Evolutionary conservation across 305 asterid genomes (phyloP), one percentile per base, ranked within the genome.

Genomic region (Fraxinus latifolia): DNA sequence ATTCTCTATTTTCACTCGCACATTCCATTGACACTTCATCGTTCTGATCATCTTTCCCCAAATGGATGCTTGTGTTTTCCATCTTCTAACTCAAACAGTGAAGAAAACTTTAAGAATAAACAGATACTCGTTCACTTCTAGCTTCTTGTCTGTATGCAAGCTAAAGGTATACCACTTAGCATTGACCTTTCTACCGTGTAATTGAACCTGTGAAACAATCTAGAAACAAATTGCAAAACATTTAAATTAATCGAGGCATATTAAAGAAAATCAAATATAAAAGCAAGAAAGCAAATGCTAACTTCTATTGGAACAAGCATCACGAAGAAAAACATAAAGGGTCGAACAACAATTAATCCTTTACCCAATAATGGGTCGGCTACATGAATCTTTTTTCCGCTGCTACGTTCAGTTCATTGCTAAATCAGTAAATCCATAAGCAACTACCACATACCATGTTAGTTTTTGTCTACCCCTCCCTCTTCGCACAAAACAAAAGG

Each of bases 71-170:
- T 50, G 87, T 76, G 76, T 74, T 78, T 73, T 84, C 86, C 86
- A 84, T 89, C 89, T 80, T 91, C 78, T 76, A 53, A 86, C 86
- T 83, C 86, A 50, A 72, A 72, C 29, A 58, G 62, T 62, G 81
- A 70, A 71, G 77, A 81, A 83, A 83, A 83, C 89, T 85, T 86
- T 82, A 82, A 83, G 65, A 74, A 58, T 50, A 76, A 73, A 76
- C 29, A 25, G 5, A 8, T 32, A 44, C 15, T 76, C 0, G 7
- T 79, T 58, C 36, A 72, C 82, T 70, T 73, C 77, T 23, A 80
- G 75, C 72, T 76, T 78, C 44, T 3, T 29, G 77, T 39, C 55
- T 71, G 73, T 70, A 73, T 21, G 74, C 83, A 47, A 39, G 33
- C 9, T 14, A 19, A 29, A 65, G 77, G 50, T 27, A 42, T 77